Conservation (phyloP, 192 early-diverging fungal genomes). For the Rhizophagus prolifer region DNA sequence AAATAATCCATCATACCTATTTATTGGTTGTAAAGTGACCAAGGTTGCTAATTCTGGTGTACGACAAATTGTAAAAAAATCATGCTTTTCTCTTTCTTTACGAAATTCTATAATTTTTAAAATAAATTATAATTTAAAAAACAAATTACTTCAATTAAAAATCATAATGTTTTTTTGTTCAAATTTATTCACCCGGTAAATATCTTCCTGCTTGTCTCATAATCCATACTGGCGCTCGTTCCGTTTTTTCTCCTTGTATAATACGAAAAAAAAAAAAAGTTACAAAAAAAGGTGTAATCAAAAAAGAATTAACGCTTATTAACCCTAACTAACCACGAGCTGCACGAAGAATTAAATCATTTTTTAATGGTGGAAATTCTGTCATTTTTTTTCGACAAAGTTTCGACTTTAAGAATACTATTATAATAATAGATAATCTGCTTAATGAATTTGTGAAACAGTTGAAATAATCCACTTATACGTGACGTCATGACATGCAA, state of each 20-base stretch:
- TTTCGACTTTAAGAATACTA: neutral
- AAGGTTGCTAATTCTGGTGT: constrained; percentile 89
- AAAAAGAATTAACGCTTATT: neutral
- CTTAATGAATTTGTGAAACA: neutral
- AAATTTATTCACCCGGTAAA: constrained; percentile 70
- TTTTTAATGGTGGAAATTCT: constrained; percentile 81
- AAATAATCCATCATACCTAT: constrained; percentile 83
- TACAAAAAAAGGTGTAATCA: neutral
- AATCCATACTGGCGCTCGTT: constrained; percentile 92
- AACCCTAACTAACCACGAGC: constrained; percentile 65
- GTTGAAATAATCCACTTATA: too few relatives aligned
- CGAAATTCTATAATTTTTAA: constrained; percentile 76
- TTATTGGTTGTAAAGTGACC: constrained; percentile 96
- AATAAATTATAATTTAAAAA: neutral
- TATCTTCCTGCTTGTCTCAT: constrained; percentile 99
- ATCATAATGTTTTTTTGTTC: neutral
- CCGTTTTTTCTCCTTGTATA: constrained; percentile 58
- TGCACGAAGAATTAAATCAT: constrained; percentile 88
- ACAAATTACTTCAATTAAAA: neutral
- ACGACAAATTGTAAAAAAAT: constrained; percentile 95
- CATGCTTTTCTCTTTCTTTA: constrained; percentile 73
- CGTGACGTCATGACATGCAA: too few relatives aligned
- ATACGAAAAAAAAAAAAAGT: constrained; percentile 6
- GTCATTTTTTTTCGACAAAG: constrained; percentile 25
- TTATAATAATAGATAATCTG: neutral